A percentile compares a stretch with the other conserved stretches of the same genome.
phyloP scores from a whole-genome alignment of 202 grass and related monocot species.

The Hordeum pubiflorum region DNA sequence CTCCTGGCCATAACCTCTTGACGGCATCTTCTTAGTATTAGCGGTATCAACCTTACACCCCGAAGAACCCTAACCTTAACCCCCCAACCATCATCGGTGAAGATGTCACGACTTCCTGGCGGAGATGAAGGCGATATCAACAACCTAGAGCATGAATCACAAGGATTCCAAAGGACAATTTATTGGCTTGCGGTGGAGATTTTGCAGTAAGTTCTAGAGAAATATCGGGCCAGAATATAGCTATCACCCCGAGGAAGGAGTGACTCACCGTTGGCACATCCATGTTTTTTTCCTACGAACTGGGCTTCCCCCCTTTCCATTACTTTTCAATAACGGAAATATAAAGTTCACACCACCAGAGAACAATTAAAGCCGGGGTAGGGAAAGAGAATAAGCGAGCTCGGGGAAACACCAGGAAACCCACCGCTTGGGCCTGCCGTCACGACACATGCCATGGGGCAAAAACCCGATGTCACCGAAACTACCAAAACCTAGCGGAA shows the following conservation, averaged over 20 bases:
- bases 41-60: neutral
- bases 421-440: no score
- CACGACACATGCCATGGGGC: no score
- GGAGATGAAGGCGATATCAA: neutral
- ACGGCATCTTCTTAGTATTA: neutral
- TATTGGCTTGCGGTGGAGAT: neutral
- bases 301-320: no score
- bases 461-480: no score
- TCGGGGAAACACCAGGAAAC: no score
- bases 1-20: neutral
- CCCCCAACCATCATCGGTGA: neutral
- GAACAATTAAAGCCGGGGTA: no score
- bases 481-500: no score
- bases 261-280: no score
- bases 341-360: no score
- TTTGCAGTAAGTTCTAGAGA: neutral
- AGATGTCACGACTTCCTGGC: neutral
- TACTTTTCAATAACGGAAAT: no score
- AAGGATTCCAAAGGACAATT: neutral
- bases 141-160: neutral
- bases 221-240: neutral
- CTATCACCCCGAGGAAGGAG: neutral
- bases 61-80: neutral
- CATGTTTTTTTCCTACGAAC: no score
- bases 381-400: no score